phyloP scores from a whole-genome alignment of 2,329 filamentous ascomycete genomes.

The Aspergillus unguis region DNA sequence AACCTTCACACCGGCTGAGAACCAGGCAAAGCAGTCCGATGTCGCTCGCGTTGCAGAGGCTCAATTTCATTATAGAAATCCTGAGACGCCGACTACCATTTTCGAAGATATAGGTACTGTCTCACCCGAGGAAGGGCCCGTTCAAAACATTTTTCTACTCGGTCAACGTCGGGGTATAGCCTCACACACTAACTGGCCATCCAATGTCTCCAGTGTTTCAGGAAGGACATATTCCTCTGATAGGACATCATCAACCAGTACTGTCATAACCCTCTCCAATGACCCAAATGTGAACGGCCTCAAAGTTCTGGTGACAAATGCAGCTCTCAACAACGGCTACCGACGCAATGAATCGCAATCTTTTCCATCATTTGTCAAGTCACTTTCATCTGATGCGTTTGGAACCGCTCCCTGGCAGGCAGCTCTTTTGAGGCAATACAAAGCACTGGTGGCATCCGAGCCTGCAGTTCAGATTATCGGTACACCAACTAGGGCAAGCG shows the following conservation, averaged over 20 bases:
- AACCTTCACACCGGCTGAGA: conserved; percentile 61
- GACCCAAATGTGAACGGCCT: conserved; percentile 74
- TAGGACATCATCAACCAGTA: conserved; percentile 46
- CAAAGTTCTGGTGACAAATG: conserved; percentile 76
- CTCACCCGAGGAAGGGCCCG: conserved; percentile 72
- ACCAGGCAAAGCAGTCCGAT: conserved; percentile 49
- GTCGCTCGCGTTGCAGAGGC: conserved; percentile 26
- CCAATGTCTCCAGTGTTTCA: conserved; percentile 73
- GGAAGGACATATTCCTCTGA: conserved; percentile 68
- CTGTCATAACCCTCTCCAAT: conserved; percentile 52
- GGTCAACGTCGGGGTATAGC: conserved; percentile 63
- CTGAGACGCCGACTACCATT: conserved; percentile 91
- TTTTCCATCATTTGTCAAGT: conserved; percentile 72
- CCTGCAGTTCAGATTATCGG: conserved; percentile 56
- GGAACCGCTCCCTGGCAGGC: conserved; percentile 68
- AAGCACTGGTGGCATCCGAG: conserved; percentile 73
- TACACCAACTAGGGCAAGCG: conserved; percentile 41
- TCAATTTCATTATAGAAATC: conserved; percentile 40
- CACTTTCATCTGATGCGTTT: conserved; percentile 72
- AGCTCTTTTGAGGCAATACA: conserved; percentile 72
- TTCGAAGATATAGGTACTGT: conserved; percentile 89
- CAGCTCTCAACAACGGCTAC: conserved; percentile 81
- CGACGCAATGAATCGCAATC: conserved; percentile 57
- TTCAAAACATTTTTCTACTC: conserved; percentile 85
- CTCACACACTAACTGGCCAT: conserved; percentile 62